Evolutionary conservation across 2,329 filamentous ascomycete species (phyloP).

Genomic region (Aspergillus amoenus): DNA sequence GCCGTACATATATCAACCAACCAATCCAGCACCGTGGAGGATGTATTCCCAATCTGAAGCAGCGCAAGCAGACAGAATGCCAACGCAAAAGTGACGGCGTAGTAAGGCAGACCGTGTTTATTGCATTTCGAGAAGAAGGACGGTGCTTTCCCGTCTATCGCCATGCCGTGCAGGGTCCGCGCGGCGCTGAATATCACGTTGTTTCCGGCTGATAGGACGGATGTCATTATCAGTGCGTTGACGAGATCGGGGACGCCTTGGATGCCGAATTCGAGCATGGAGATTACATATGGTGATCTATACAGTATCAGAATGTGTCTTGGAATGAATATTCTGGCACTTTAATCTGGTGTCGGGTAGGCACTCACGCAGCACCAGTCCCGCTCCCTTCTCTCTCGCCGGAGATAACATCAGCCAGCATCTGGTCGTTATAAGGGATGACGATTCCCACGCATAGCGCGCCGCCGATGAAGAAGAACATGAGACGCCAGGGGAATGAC

Average conservation of each 20-base stretch:
- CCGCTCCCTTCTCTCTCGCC: not conserved
- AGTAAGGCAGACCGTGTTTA: not conserved
- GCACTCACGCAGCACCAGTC: not conserved
- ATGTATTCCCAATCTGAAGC: not conserved
- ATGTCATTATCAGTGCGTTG: constrained; percentile 4
- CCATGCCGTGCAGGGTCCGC: not conserved
- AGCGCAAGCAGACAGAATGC: not conserved
- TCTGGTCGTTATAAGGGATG: not conserved
- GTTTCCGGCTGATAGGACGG: constrained; percentile 1
- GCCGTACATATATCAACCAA: not conserved
- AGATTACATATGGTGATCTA: constrained; percentile 6
- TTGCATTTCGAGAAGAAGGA: not conserved
- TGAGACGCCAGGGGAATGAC: not conserved
- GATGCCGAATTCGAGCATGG: not conserved
- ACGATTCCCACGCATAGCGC: not conserved
- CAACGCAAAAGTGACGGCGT: not conserved
- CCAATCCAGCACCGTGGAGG: not conserved
- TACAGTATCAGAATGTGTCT: no score
- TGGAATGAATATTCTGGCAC: no score
- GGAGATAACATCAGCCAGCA: not conserved
- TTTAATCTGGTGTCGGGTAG: no score
- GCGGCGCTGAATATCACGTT: not conserved
- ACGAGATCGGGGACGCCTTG: not conserved
- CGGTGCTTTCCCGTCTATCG: not conserved
- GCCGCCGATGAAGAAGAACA: constrained; percentile 6